A percentile compares a stretch with the other conserved stretches of the same genome.
phyloP scores from a whole-genome alignment of 2,329 filamentous ascomycete genomes.

The Fusarium sp. region DNA sequence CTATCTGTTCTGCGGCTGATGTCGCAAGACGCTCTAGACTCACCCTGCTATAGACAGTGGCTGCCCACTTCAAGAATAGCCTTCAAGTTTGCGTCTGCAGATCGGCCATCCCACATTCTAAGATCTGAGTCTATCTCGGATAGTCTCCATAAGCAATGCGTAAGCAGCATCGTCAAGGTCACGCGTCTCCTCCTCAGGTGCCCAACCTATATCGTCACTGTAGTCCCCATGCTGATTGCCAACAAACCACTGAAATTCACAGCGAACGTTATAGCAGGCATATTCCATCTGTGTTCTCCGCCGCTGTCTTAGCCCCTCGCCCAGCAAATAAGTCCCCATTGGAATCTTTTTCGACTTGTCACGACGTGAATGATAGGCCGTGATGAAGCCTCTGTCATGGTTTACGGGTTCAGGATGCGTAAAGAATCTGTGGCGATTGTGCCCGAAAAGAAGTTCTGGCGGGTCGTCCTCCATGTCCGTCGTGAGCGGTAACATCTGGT shows the following conservation, averaged over 20 bases:
- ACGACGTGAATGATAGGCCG: accelerated
- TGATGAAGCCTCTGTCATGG: accelerated
- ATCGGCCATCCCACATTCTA: not conserved
- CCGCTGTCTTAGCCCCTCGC: accelerated
- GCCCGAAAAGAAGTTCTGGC: not conserved
- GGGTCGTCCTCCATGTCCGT: not conserved
- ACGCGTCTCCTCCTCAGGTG: accelerated
- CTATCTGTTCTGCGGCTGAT: not conserved
- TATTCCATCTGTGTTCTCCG: not conserved
- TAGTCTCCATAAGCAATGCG: not conserved
- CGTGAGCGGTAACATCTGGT: no score
- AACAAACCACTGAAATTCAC: accelerated
- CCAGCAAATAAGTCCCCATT: not conserved
- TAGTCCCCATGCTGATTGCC: not conserved
- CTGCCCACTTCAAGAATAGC: not conserved
- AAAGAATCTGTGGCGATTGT: not conserved
- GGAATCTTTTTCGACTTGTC: accelerated
- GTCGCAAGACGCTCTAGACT: not conserved
- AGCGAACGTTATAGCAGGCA: accelerated
- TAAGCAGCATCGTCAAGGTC: not conserved
- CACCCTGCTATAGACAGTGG: not conserved
- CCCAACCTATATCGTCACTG: no score
- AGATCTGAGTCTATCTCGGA: not conserved
- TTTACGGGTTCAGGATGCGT: accelerated
- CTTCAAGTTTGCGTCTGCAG: not conserved